Evolutionary conservation across 192 early-diverging fungal species (phyloP), one percentile per base, ranked within the genome.

Genomic region (Dissophora globulifera): DNA sequence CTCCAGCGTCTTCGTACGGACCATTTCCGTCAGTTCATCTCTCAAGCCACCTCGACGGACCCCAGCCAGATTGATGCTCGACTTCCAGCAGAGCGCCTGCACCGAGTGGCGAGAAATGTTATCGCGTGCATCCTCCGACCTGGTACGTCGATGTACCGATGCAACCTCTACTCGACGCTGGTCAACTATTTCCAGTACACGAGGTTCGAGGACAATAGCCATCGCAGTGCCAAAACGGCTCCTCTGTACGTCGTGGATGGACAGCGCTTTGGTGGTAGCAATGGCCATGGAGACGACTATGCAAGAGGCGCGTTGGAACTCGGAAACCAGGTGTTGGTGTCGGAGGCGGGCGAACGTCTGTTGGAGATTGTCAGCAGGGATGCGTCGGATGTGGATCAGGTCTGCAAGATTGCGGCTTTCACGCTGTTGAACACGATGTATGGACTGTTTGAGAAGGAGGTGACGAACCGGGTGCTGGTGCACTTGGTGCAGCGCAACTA

Each of bases 321-420:
- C 22, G 69, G 68, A 43, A 85, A 89, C 26, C 67, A 88, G 13
- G 66, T 85, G 1, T 79, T 82, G 1, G 75, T 90, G 3, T 62
- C 82, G 25, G 70, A 81, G 2, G 62, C 82, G 32, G 90, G 92
- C 12, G 93, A 95, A 32, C 81, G 85, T 15, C 78, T 96, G 50
- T 79, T 96, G 25, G 91, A 94, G 54, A 61, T 87, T 0, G 72
- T 93, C 8, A 89, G 91, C 55, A 81, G 85, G 5, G 97, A 98
- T 81, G 97, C 95, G 0, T 87, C 90, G 2, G 92, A 94, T 61
- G 92, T 89, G 6, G 84, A 86, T 27, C 89, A 88, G 40, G 87
- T 92, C 3, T 95, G 92, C 88, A 92, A 93, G 53, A 93, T 93
- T 7, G 88, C 94, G 6, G 92, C 97, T 0, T 95, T 95, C 56